Base-by-base conservation (phyloP, 176 grass and related monocot genomes). In the Thalia dealbata region DNA sequence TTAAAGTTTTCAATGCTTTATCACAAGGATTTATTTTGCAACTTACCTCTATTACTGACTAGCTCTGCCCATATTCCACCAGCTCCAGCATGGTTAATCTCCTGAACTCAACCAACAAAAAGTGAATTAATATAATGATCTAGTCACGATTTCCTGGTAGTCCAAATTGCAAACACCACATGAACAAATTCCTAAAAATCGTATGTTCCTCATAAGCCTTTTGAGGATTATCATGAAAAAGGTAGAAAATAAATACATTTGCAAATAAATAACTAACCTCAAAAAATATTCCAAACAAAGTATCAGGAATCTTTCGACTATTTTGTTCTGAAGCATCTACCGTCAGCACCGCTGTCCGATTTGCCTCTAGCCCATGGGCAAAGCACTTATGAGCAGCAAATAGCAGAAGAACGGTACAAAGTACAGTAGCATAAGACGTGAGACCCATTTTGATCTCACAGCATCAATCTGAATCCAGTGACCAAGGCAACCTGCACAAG, bases 71-170 rank as follows among this genome's bases (percentile, higher is more conserved):
- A 96, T 80, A 96, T 80, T 22, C 93, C 93, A 71, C 93, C 93
- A 69, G 93, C 93, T 79, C 93, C 93, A 73, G 93, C 93, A 82
- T 96, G 93, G 65, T 96, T 96, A 69, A 96, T 96, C 61, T 96
- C 93, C 93, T 96, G 61, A 88, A 25, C 71, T 14, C 7, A 41
- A 14, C 50, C 54, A 67, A 28, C 52, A 63, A 68, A 72, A 73
- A 75, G 48, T 29, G 26, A 43, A 68, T 42, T 38, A 43, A 68
- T 42, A 43, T 3, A 68, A 68, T 68, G 18, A 43, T 42, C 65
- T 42, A 68, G 6, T 43, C 23, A n/a, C 22, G 7, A 7, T 68
- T 43, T 41, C 35, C 16, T 22, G 10, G 27, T 27, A 64, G n/a
- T 3, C 45, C 4, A 48, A 48, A 48, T 13, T 13, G 4, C 6